These are phyloP conservation scores for Acmispon strigosus DNA, from an alignment of 306 rosid species.

Conservation along the genomic window DNA sequence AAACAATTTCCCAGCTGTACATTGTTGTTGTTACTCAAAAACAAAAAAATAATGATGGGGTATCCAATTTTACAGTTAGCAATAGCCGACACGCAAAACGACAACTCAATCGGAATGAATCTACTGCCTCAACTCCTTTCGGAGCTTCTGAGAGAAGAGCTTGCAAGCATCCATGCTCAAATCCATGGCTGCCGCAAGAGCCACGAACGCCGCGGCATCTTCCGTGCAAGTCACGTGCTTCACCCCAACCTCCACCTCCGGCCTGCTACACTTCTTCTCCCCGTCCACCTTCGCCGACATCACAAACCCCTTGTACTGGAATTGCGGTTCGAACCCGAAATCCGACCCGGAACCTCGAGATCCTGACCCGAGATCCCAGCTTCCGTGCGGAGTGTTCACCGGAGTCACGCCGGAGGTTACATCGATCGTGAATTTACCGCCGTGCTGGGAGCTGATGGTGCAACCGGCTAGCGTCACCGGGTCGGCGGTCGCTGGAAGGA, in stretches of 20 bases:
- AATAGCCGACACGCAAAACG: conserved; percentile 13
- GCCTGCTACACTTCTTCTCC: conserved; percentile 25
- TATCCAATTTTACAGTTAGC: neutral
- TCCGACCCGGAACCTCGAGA: conserved; percentile 24
- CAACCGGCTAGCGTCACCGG: conserved; percentile 32
- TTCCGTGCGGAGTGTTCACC: conserved; percentile 24
- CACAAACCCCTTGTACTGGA: conserved; percentile 33
- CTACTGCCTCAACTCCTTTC: conserved; percentile 41
- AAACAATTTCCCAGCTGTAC: conserved; percentile 24
- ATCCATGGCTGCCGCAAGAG: conserved; percentile 47
- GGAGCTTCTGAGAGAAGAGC: conserved; percentile 36
- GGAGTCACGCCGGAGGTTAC: conserved; percentile 32
- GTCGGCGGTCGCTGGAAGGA: conserved; percentile 30
- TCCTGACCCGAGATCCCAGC: conserved; percentile 34
- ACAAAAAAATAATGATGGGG: neutral
- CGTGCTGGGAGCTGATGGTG: conserved; percentile 25
- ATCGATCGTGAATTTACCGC: conserved; percentile 39
- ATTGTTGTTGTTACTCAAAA: neutral
- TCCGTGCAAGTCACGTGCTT: conserved; percentile 41
- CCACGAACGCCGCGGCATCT: conserved; percentile 46
- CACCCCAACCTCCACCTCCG: conserved; percentile 44
- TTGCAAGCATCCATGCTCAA: conserved; percentile 47
- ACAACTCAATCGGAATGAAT: conserved; percentile 13
- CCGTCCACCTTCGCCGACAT: conserved; percentile 45
- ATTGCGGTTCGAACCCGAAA: conserved; percentile 13